Evolutionary conservation across 768 basidiomycete species (phyloP), one percentile per base, ranked within the genome.

Genomic region (Tremella fuciformis): DNA sequence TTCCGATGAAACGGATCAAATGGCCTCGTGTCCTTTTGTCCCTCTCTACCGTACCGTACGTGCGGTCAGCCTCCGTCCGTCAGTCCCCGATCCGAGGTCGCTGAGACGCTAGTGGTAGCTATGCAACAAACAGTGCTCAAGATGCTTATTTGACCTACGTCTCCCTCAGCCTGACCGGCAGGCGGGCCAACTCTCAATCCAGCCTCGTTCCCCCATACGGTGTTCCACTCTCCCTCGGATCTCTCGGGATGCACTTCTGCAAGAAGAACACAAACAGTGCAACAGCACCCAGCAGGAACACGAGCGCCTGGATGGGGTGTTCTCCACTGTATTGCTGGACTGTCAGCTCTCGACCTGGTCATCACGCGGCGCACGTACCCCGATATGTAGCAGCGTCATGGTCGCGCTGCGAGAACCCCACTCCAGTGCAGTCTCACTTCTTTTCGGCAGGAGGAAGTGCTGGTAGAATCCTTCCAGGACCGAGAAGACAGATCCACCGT

Each of bases 401-500:
- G 71, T 67, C 13, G 68, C 70, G 26, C 61, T 67, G 55, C 69
- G 63, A 3, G 71, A 73, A 57, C 75, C 75, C 72, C 75, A 68
- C 57, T 69, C 70, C 11, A 76, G 44, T 3, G 75, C 65, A 13
- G 73, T 68, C 37, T 75, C 71, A 24, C 55, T 60, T 15, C 59
- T 57, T 53, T 75, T 75, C 0, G 75, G 75, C 46, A 55, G 50
- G 11, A 76, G 53, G 56, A 71, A 67, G 55, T 74, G 71, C 44
- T 78, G 76, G 0, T 83, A 80, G 8, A 86, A 83, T 15, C 83
- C 86, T 41, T 89, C 86, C 6, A 94, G 79, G 2, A 88, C 82
- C 0, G 84, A 82, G 53, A 88, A 86, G 37, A 94, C 78, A 60
- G 83, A 82, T 9, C 77, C 64, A 0, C 79, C 76, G 7, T 84